A percentile compares a stretch with the other conserved stretches of the same genome.
Evolutionary conservation across 371 early-diverging fungal species (phyloP).

Genomic region (Zopfochytrium polystomum): DNA sequence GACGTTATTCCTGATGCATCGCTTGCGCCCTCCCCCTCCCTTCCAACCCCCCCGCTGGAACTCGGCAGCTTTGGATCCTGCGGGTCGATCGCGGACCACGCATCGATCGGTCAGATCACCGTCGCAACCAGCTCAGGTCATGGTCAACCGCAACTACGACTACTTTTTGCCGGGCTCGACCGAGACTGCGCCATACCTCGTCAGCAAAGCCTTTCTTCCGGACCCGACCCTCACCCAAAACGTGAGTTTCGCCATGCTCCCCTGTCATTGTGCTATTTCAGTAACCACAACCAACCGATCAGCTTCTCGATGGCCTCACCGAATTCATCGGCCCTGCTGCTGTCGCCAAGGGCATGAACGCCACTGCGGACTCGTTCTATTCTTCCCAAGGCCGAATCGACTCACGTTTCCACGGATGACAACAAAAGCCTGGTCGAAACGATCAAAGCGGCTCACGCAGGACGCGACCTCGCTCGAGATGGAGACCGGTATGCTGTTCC

Average conservation of each 20-base stretch:
- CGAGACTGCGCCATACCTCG: constrained; percentile 4
- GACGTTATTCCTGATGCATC: too few relatives aligned
- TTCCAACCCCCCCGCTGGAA: too few relatives aligned
- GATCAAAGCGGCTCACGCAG: constrained; percentile 50
- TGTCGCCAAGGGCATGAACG: constrained; percentile 72
- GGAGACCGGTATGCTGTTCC: constrained; percentile 87
- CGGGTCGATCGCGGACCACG: constrained; percentile 66
- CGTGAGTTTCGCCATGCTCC: constrained; percentile 58
- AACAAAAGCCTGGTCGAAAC: constrained; percentile 64
- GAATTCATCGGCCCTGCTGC: constrained; percentile 47
- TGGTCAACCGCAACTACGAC: constrained; percentile 74
- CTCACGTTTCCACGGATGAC: constrained; percentile 71
- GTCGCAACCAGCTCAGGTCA: constrained; percentile 69
- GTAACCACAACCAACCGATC: neutral
- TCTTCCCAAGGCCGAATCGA: constrained; percentile 82
- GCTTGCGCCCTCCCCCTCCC: too few relatives aligned
- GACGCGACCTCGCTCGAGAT: constrained; percentile 78
- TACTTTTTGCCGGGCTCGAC: constrained; percentile 53
- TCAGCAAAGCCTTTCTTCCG: constrained; percentile 2
- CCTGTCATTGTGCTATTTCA: constrained; percentile 46
- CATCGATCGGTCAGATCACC: constrained; percentile 68
- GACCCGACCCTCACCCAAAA: constrained; percentile 68
- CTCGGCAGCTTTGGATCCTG: too few relatives aligned
- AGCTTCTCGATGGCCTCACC: constrained; percentile 13
- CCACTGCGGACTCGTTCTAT: constrained; percentile 89